phyloP scores from a whole-genome alignment of 345 rosid species.

The Camelina neglecta region DNA sequence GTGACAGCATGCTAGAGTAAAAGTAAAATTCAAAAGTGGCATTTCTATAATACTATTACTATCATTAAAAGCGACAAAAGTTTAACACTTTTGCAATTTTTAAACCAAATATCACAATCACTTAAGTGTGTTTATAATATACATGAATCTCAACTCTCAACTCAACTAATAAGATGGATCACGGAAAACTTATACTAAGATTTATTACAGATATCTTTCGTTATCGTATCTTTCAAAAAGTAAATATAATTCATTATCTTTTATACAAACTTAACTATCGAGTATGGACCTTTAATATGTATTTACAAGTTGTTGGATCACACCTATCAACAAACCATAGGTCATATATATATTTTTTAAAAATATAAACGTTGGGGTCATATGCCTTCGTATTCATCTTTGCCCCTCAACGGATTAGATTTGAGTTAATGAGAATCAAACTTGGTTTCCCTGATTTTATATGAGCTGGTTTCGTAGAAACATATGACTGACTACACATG shows the following conservation, averaged over 20 bases:
- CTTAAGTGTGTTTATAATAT: neutral
- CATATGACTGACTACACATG: neutral
- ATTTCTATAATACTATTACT: too few species aligned
- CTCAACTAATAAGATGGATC: neutral
- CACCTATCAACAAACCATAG: slow-evolving; percentile 1
- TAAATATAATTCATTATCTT: neutral
- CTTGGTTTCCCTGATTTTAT: neutral
- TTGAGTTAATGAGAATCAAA: neutral
- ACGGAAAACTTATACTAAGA: neutral
- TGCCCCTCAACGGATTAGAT: neutral
- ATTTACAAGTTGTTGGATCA: slow-evolving; percentile 22
- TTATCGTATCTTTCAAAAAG: slow-evolving; percentile 2
- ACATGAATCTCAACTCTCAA: neutral
- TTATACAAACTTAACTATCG: slow-evolving; percentile 5
- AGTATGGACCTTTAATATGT: neutral
- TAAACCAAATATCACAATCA: slow-evolving; percentile 7
- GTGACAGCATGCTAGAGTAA: slow-evolving; percentile 18
- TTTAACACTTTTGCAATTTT: neutral
- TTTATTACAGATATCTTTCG: neutral
- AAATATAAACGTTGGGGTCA: neutral
- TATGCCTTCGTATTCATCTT: neutral
- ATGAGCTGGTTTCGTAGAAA: neutral
- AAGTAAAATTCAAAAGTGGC: neutral
- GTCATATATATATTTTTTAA: neutral
- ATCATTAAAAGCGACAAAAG: slow-evolving; percentile 1